Base-by-base conservation (phyloP, 78 protist species). In the Tieghemostelium lacteum region DNA sequence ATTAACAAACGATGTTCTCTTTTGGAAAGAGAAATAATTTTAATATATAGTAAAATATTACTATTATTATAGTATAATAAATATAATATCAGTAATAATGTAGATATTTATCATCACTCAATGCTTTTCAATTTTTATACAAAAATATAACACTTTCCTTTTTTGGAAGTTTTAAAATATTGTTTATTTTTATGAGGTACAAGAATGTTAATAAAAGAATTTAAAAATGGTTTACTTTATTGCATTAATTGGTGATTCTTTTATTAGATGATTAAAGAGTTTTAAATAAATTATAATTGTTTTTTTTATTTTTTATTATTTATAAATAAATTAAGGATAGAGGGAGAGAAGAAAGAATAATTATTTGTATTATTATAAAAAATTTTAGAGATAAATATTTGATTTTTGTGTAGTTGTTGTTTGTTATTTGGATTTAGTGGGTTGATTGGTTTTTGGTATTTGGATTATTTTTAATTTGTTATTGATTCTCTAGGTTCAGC, bases 401-500 rank as follows among this genome's bases (percentile, higher is more conserved):
- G 24, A 49, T 16, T 16, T 49, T 16, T 8, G 54, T 16, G 8
- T 16, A 16, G 54, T 16, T 49, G 12, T 60, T 60, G 6, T 60
- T 28, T 29, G 22, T 19, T 60, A 24, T 63, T 3, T 63, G 10
- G 8, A 20, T 63, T 63, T 63, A 14, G 5, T 63, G 31, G 17
- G 49, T 37, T 37, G 10, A 36, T 45, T 6, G 52, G 52, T 6
- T 6, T 45, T 45, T 45, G n/a, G n/a, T n/a, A n/a, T n/a, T n/a
- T n/a, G n/a, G n/a, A n/a, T n/a, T 45, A 14, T 45, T 3, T 19
- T 37, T 24, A 19, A 36, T n/a, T 37, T 33, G 5, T 37, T 37
- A 36, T 12, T 36, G 62, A 71, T 49, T 73, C 86, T 75, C 93
- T 88, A 63, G 93, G 93, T 42, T 88, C 93, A 28, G 87, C 85